phyloP scores from a whole-genome alignment of 2,329 filamentous ascomycete species.

The Alternaria sp. region DNA sequence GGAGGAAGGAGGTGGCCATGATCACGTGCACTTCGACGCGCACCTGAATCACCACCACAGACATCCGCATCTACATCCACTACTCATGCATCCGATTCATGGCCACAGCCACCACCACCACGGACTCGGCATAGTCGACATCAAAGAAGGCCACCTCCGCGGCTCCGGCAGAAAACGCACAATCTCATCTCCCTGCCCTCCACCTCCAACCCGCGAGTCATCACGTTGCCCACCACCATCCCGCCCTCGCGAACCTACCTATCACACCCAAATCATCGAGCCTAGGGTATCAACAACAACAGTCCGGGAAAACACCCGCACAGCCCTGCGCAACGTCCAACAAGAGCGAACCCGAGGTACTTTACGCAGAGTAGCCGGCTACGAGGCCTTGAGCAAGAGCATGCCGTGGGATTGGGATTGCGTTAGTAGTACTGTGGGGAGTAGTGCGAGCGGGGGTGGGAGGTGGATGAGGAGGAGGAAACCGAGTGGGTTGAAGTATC shows the following conservation, averaged over 20 bases:
- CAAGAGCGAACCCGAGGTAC: constrained; percentile 20
- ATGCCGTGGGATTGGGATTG: constrained; percentile 47
- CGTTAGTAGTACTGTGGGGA: constrained; percentile 35
- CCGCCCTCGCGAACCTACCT: constrained; percentile 29
- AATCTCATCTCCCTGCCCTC: constrained; percentile 17
- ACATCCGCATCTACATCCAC: constrained; percentile 30
- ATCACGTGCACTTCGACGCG: constrained; percentile 26
- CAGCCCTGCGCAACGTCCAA: constrained; percentile 28
- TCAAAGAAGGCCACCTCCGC: constrained; percentile 17
- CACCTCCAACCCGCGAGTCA: constrained; percentile 20
- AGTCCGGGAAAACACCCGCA: constrained; percentile 34
- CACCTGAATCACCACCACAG: constrained; percentile 25
- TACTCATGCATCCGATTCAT: constrained; percentile 34
- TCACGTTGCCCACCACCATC: constrained; percentile 8
- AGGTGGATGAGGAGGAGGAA: constrained; percentile 12
- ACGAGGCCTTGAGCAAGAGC: constrained; percentile 36
- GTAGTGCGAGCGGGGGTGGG: constrained; percentile 12
- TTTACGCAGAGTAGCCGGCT: constrained; percentile 38
- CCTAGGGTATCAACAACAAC: constrained; percentile 12
- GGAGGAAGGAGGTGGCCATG: constrained; percentile 21
- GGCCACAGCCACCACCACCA: constrained; percentile 16
- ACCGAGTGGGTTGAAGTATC: constrained; percentile 28
- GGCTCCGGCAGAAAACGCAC: constrained; percentile 28
- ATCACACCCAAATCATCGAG: constrained; percentile 39
- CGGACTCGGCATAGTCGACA: not conserved